A percentile compares a stretch with the other conserved stretches of the same genome.
Evolutionary conservation across 2,329 filamentous ascomycete species (phyloP).

Genomic region (Cytospora piceae): DNA sequence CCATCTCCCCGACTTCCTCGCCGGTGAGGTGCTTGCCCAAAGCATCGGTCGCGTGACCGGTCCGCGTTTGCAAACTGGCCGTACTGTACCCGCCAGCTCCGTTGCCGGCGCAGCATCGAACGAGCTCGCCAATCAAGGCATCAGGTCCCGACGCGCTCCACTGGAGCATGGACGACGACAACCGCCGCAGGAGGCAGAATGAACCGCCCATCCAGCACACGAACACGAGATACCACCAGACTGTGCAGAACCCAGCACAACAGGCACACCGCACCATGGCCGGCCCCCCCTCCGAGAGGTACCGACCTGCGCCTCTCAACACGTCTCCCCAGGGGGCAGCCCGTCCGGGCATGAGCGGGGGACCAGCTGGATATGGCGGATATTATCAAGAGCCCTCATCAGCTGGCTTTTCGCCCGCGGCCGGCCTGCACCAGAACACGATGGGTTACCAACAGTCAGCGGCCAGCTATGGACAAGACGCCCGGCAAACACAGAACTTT

Average conservation of each 20-base stretch:
- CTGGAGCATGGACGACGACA: conserved; percentile 79
- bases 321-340: conserved; percentile 50
- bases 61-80: conserved; percentile 61
- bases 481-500: conserved; percentile 59
- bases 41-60: conserved; percentile 40
- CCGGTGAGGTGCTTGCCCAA: conserved; percentile 18
- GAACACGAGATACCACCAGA: conserved; percentile 53
- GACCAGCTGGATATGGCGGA: conserved; percentile 58
- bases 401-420: conserved; percentile 52
- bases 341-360: conserved; percentile 56
- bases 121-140: conserved; percentile 62
- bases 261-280: conserved; percentile 49
- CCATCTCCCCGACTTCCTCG: conserved; percentile 20
- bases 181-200: conserved; percentile 70
- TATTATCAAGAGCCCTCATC: conserved; percentile 62
- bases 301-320: conserved; percentile 53
- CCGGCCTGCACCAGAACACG: conserved; percentile 59
- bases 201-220: conserved; percentile 68
- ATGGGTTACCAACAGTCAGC: conserved; percentile 61
- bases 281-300: conserved; percentile 53
- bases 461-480: conserved; percentile 65
- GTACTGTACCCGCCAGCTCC: conserved; percentile 62
- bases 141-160: conserved; percentile 52
- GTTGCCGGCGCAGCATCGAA: conserved; percentile 68
- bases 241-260: conserved; percentile 53